Base-by-base conservation (phyloP, 257 asterid species). In the Solanum sejunctum region DNA sequence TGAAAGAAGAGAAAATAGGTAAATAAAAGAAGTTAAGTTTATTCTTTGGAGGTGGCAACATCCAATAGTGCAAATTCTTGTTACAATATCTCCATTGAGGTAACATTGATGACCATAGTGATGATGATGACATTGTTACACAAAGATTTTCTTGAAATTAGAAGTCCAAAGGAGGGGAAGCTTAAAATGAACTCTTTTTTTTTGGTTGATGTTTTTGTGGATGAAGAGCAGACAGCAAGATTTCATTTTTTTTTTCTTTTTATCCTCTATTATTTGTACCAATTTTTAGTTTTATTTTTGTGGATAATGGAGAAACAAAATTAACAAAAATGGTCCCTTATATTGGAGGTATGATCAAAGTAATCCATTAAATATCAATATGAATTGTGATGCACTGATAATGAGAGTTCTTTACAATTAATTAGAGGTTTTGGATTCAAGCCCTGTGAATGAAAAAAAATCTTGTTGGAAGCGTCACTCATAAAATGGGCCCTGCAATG, bases 71-170 rank as follows among this genome's bases (percentile, higher is more conserved):
- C 63, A 89, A 89, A 85, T 86, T 88, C 15, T 79, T 89, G 82
- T 86, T 83, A 77, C 80, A 85, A 83, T 84, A 90, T 86, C 90
- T 89, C 92, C 92, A 88, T 3, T 86, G 91, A 84, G 93, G 92
- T 36, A 88, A 82, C 83, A 89, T 83, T 75, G 95, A 86, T 56
- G 96, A 92, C 81, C 91, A 91, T 18, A 90, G 12, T 70, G 93
- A 41, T 78, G 82, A 2, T 70, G 78, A 51, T 78, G 82, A 78
- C 82, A 78, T 78, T 78, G 47, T 26, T 5, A n/a, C 41, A 18
- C 23, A 17, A 70, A 2, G 21, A 51, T 5, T 77, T 15, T 26
- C 82, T 77, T 78, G 49, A 78, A 75, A 63, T 13, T 77, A 61
- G 23, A 77, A 52, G 16, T 51, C 21, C 21, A 13, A 13, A 66